A percentile compares a stretch with the other conserved stretches of the same genome.
phyloP scores from a whole-genome alignment of 176 grass and related monocot species.

The Cenchrus fungigraminus region DNA sequence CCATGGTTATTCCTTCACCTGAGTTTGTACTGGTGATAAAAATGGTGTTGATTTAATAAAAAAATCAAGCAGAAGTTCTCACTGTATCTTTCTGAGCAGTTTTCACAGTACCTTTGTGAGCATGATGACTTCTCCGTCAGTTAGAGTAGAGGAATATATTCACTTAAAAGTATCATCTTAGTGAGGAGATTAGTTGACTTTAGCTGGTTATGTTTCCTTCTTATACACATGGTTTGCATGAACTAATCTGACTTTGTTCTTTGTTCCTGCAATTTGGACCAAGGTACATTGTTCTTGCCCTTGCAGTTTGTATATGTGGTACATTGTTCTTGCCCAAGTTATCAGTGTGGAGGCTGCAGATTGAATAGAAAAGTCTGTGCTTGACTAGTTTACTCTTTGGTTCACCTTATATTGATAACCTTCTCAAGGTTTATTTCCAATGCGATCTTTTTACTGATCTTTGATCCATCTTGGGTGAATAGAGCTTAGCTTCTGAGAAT shows the following conservation, averaged over 20 bases:
- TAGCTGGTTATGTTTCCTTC: not conserved
- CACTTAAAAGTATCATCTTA: not conserved
- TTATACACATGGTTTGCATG: conserved; percentile 11
- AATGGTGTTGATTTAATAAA: not conserved
- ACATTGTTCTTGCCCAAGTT: conserved; percentile 12
- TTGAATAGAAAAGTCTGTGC: not conserved
- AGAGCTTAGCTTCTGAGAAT: conserved; percentile 36
- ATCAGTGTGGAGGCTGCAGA: not conserved
- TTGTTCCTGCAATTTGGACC: too few relatives aligned
- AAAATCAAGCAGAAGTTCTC: not conserved
- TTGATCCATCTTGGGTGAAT: not conserved
- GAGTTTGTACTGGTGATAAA: not conserved
- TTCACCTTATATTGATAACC: not conserved
- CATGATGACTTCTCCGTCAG: not conserved
- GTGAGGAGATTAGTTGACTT: conserved; percentile 25
- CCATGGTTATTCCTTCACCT: not conserved
- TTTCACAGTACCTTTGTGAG: not conserved
- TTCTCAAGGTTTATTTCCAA: not conserved
- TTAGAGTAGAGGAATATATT: conserved; percentile 16
- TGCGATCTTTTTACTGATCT: not conserved
- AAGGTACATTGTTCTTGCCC: not conserved
- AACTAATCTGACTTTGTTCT: conserved; percentile 9
- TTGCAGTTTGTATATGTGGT: not conserved
- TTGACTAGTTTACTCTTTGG: conserved; percentile 18
- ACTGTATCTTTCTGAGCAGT: not conserved